Conservation (phyloP, 164 flowering plant genomes). For the Aristolochia californica region DNA sequence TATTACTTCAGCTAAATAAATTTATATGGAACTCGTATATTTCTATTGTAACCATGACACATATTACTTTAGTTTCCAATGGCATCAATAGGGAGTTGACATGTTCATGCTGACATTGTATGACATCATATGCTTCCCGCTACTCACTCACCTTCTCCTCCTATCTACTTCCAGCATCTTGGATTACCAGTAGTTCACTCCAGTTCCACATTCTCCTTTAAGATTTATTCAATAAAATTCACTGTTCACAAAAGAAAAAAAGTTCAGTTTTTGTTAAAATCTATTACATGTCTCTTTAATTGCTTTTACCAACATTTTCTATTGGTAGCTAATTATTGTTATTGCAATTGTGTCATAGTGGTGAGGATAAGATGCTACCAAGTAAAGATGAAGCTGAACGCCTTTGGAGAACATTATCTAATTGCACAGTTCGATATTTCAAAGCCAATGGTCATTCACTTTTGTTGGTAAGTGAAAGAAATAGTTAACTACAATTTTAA, state of each 20-base stretch:
- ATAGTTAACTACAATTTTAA: too few relatives aligned
- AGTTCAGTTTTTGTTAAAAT: neutral
- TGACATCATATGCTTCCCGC: too few relatives aligned
- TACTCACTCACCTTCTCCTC: too few relatives aligned
- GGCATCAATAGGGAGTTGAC: too few relatives aligned
- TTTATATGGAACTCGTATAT: too few relatives aligned
- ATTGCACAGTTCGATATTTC: slow-evolving; percentile 62
- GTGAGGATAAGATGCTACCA: slow-evolving; percentile 75
- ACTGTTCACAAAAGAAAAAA: neutral
- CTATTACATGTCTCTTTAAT: neutral
- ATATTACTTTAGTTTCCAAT: too few relatives aligned
- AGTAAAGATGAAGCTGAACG: slow-evolving; percentile 68
- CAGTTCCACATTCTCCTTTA: too few relatives aligned
- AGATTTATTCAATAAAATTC: neutral
- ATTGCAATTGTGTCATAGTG: neutral
- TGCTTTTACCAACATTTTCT: neutral
- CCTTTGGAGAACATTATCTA: slow-evolving; percentile 33
- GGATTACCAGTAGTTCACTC: too few relatives aligned
- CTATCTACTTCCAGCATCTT: too few relatives aligned
- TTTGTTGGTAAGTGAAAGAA: slow-evolving; percentile 41
- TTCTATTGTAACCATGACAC: too few relatives aligned
- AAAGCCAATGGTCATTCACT: slow-evolving; percentile 79
- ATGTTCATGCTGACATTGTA: too few relatives aligned
- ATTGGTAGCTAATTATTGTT: neutral
- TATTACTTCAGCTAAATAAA: too few relatives aligned